Percentiles rank a stretch among this genome's conserved stretches.
These are phyloP conservation scores for Talaromyces sp. DNA, from an alignment of 2,329 filamentous ascomycete species.

Conservation along the genomic window DNA sequence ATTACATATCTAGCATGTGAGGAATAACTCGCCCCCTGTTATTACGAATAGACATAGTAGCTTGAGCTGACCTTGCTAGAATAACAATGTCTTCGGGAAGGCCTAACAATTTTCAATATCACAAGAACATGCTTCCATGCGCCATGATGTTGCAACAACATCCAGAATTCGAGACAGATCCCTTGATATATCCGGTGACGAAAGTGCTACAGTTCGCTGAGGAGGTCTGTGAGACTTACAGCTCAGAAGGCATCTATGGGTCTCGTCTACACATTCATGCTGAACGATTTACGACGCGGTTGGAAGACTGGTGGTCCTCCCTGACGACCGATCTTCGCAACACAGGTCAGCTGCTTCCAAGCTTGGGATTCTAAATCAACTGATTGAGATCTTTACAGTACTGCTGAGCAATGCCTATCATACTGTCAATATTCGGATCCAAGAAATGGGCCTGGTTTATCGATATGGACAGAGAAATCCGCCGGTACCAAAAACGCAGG, in stretches of 20 bases:
- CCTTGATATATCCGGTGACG: slow-evolving; percentile 23
- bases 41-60: neutral
- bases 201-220: slow-evolving; percentile 23
- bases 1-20: slow-evolving; percentile 21
- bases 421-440: slow-evolving; percentile 18
- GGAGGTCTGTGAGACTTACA: slow-evolving; percentile 20
- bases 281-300: slow-evolving; percentile 20
- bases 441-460: slow-evolving; percentile 21
- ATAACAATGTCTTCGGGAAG: slow-evolving; percentile 21
- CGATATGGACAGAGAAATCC: slow-evolving; percentile 18
- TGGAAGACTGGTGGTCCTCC: slow-evolving; percentile 22
- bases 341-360: slow-evolving; percentile 4
- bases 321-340: slow-evolving; percentile 19
- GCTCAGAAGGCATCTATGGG: slow-evolving; percentile 17
- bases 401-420: slow-evolving; percentile 19
- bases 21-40: slow-evolving; percentile 5
- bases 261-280: slow-evolving; percentile 20
- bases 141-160: slow-evolving; percentile 21
- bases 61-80: slow-evolving; percentile 16
- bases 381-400: slow-evolving; percentile 14
- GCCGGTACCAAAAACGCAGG: slow-evolving; percentile 6
- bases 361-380: neutral
- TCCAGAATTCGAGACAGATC: slow-evolving; percentile 24
- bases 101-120: slow-evolving; percentile 20
- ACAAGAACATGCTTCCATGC: slow-evolving; percentile 22